phyloP scores from a whole-genome alignment of 176 grass and related monocot species.

The Musa beccarii region DNA sequence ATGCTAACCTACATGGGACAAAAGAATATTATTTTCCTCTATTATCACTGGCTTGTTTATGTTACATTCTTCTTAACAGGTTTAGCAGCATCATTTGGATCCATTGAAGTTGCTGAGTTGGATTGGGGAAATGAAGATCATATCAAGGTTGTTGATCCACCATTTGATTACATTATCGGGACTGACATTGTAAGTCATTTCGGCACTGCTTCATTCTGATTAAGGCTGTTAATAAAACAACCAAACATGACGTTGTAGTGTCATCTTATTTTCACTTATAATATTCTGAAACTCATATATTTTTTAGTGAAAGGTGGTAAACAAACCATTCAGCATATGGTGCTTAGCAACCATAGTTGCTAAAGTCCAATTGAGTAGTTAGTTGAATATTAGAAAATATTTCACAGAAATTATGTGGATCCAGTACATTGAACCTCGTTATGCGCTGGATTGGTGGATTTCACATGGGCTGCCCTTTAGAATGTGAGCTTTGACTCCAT shows the following conservation, averaged over 20 bases:
- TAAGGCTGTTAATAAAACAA: neutral
- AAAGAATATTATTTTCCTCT: neutral
- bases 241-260: neutral
- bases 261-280: neutral
- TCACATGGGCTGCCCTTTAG: no score
- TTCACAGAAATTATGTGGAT: no score
- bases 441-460: no score
- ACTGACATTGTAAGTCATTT: constrained; percentile 81
- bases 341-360: no score
- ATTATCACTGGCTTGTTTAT: neutral
- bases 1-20: no score
- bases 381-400: no score
- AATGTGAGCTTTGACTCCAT: no score
- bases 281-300: neutral
- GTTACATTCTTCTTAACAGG: constrained; percentile 1
- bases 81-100: constrained; percentile 50
- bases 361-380: no score
- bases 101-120: constrained; percentile 63
- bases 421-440: no score
- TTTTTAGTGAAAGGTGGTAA: neutral
- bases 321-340: neutral
- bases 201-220: neutral
- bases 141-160: constrained; percentile 59
- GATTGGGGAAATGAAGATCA: constrained; percentile 86
- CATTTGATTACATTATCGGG: constrained; percentile 97